A percentile compares a stretch with the other conserved stretches of the same genome.
phyloP scores from a whole-genome alignment of 2,329 filamentous ascomycete genomes.

The Aureobasidium sp. region DNA sequence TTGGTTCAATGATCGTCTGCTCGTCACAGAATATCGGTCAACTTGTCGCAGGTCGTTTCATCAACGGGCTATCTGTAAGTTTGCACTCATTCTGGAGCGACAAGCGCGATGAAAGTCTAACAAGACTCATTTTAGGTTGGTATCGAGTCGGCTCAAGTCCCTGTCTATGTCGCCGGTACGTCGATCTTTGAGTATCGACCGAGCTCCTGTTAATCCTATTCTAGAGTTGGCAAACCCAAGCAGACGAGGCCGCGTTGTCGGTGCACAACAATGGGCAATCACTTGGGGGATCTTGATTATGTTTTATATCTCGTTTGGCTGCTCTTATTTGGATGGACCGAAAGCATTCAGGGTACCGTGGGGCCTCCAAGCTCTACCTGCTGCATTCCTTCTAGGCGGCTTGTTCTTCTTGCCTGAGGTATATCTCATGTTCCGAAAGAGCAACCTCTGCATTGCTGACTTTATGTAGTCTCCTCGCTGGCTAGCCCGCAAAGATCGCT shows the following conservation, averaged over 20 bases:
- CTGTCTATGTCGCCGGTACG: constrained; percentile 58
- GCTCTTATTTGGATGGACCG: constrained; percentile 52
- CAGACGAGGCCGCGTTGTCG: not conserved
- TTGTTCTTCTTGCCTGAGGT: not conserved
- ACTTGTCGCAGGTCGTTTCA: constrained; percentile 62
- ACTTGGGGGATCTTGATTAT: constrained; percentile 51
- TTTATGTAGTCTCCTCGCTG: constrained; percentile 42
- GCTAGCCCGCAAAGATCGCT: constrained; percentile 39
- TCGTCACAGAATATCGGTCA: constrained; percentile 61
- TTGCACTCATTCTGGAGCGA: no score
- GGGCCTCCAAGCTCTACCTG: constrained; percentile 44
- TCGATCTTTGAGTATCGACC: constrained; percentile 56
- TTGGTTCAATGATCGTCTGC: constrained; percentile 56
- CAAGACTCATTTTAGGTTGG: constrained; percentile 34
- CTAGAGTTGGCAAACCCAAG: not conserved
- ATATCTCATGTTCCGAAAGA: not conserved
- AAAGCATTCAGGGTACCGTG: constrained; percentile 57
- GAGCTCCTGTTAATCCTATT: not conserved
- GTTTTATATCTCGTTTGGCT: constrained; percentile 50
- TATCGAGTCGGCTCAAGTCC: constrained; percentile 63
- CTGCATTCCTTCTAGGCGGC: constrained; percentile 33
- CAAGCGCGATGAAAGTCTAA: not conserved
- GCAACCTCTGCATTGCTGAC: constrained; percentile 22
- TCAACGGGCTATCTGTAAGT: constrained; percentile 63
- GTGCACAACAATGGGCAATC: not conserved